Base-by-base conservation (phyloP, 768 basidiomycete species). In the Leccinum aurantiacum region DNA sequence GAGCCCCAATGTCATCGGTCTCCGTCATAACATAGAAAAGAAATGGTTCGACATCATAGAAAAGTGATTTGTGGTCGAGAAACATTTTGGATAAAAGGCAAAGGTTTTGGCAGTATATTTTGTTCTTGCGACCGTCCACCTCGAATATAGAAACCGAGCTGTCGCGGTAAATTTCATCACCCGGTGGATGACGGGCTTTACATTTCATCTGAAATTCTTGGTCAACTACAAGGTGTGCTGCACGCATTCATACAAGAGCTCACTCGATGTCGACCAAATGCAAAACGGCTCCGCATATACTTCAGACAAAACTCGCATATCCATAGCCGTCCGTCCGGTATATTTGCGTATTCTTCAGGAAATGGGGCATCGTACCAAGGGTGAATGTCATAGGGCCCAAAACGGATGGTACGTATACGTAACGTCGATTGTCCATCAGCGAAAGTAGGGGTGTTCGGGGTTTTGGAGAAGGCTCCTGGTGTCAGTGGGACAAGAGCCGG, bases 361-460 rank as follows among this genome's bases (percentile, higher is more conserved):
- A 98, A 98, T 6, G 97, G 97, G 24, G 97, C 97, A 71, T 97
- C 94, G 73, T 93, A 98, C 97, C 97, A 99, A 3, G 97, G 98
- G 72, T 93, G 87, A 70, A 98, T 93, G 68, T 98, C 95, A 71
- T 81, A 95, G 58, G 84, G 81, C 27, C 95, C 95, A 67, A 98
- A 95, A 29, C 94, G 87, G 63, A 98, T 94, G 57, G 83, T 86
- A 57, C 86, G 89, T 80, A 96, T 97, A 63, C 88, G 87, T 49
- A 89, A 82, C 33, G 74, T 69, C 2, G 69, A 65, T 56, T 67
- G 62, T 59, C 69, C 60, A 22, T 68, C 65, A 53, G 62, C 27
- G 44, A 60, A 22, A 3, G 57, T 58, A n/a, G 72, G 72, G 11
- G 70, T 72, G 60, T 63, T 69, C 8, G 74, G 74, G 3, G 71